A percentile compares a stretch with the other conserved stretches of the same genome.
Evolutionary conservation across 2,329 filamentous ascomycete species (phyloP).

Genomic region (Hypocreales sp.): DNA sequence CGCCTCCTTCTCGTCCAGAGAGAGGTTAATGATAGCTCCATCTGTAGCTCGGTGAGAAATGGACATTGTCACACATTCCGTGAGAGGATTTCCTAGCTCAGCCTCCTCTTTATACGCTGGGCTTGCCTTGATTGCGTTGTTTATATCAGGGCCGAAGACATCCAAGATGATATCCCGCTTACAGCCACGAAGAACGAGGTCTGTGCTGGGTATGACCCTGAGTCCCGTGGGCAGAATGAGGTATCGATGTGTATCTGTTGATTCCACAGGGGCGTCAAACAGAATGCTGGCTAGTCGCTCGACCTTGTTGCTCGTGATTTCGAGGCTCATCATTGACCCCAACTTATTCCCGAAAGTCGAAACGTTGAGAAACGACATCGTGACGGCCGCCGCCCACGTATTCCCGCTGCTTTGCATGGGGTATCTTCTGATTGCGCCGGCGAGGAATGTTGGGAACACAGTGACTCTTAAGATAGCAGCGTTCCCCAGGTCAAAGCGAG

Average conservation of each 20-base stretch:
- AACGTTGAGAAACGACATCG: constrained; percentile 1
- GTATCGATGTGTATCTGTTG: neutral
- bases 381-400: constrained; percentile 1
- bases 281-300: neutral
- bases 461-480: neutral
- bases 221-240: neutral
- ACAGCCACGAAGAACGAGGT: neutral
- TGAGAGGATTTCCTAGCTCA: constrained; percentile 1
- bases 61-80: constrained; percentile 1
- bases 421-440: constrained; percentile 1
- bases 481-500: neutral
- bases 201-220: neutral
- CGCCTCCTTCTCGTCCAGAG: constrained; percentile 1
- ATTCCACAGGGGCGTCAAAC: neutral
- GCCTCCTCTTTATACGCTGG: constrained; percentile 1
- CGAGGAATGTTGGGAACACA: constrained; percentile 1
- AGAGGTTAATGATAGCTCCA: constrained; percentile 1
- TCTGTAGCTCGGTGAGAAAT: neutral
- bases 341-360: constrained; percentile 1
- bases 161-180: constrained; percentile 1
- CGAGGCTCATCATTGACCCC: constrained; percentile 1
- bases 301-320: neutral
- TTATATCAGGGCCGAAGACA: constrained; percentile 1
- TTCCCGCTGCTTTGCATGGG: neutral
- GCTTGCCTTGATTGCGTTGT: neutral